Base-by-base conservation (phyloP, 148 eudicot genomes). In the Heliamphora exappendiculata region DNA sequence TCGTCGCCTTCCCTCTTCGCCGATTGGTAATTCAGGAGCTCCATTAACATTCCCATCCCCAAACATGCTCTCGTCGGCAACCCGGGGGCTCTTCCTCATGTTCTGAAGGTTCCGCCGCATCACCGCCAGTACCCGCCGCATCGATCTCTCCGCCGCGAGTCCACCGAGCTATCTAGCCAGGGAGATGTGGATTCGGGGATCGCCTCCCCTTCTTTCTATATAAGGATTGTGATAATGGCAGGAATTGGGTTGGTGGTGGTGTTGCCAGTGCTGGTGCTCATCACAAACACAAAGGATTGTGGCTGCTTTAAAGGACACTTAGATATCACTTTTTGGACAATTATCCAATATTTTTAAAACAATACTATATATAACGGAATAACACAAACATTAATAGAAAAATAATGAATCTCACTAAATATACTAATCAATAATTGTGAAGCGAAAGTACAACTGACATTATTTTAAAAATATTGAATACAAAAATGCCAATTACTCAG, bases 21-120 rank as follows among this genome's bases (percentile, higher is more conserved):
- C 17, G 47, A 82, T 76, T 11, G 81, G 53, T 37, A 76, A 36
- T 5, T 31, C 85, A 10, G 33, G n/a, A 6, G n/a, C 67, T 62
- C 20, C 67, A 62, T 62, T 78, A 41, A 49, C 74, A 26, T 80
- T 74, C 14, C 13, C 57, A 79, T 65, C 80, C 26, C 67, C 34
- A 59, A 88, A 77, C 89, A 88, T 89, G 80, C 69, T 82, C 80
- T 89, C 97, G 62, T 91, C 92, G 1, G 90, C 90, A 28, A 91
- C 92, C 54, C 82, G 83, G 3, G 87, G 86, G 71, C 87, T 89
- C 83, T 87, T 84, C 74, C 83, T 85, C 78, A 73, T 84, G 72
- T 80, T 80, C 19, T 75, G 67, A 28, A 82, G 73, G 57, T 82
- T 81, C 19, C 78, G 80, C 76, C 85, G 82, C 42, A 85, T 62